Percentiles rank a stretch among this genome's conserved stretches.
Evolutionary conservation across 2,329 filamentous ascomycete genomes (phyloP).

Genomic region (Fusarium ambrosium): DNA sequence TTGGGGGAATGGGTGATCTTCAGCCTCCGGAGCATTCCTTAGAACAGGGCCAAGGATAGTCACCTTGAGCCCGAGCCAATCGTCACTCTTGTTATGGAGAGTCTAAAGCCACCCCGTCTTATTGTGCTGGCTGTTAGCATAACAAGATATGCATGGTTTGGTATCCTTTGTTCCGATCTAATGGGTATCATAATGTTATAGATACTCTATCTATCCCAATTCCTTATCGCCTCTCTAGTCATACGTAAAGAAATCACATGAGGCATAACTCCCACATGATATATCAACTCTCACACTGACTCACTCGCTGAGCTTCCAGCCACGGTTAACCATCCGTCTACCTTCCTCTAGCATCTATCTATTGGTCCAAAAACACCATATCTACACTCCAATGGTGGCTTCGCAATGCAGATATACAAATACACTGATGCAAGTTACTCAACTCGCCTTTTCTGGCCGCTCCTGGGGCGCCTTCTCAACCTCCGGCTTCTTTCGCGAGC

Average conservation of each 20-base stretch:
- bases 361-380: slow-evolving; percentile 11
- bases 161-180: neutral
- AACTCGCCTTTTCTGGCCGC: slow-evolving; percentile 37
- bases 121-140: neutral
- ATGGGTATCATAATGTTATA: neutral
- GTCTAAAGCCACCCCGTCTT: neutral
- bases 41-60: neutral
- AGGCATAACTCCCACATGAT: no score
- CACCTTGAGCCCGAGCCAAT: neutral
- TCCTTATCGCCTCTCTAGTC: neutral
- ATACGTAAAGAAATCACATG: no score
- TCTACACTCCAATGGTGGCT: slow-evolving; percentile 15
- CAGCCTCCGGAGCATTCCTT: neutral
- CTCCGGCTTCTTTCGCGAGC: slow-evolving; percentile 57
- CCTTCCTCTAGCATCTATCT: neutral
- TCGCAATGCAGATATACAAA: slow-evolving; percentile 1
- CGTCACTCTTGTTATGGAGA: neutral
- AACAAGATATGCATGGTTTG: neutral
- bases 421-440: neutral
- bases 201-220: neutral
- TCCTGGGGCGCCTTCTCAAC: slow-evolving; percentile 18
- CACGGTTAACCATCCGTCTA: neutral
- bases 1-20: neutral
- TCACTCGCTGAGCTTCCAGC: no score
- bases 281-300: no score